Evolutionary conservation across 192 early-diverging fungal species (phyloP).

Genomic region (Linnemannia exigua): DNA sequence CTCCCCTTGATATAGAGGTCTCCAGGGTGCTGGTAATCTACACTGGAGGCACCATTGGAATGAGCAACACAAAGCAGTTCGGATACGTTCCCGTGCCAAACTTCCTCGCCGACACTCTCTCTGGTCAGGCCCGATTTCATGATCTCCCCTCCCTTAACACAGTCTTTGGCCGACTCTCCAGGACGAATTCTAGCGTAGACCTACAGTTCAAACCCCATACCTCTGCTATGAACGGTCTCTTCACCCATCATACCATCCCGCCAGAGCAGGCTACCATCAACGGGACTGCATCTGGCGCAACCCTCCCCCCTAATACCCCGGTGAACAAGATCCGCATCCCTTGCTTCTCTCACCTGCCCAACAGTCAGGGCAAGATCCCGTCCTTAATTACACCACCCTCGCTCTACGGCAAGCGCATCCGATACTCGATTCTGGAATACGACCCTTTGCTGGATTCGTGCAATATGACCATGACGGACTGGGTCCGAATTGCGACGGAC

Average conservation of each 20-base stretch:
- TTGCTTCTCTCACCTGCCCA: conserved; percentile 52
- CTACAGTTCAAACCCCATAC: conserved; percentile 28
- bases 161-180: conserved; percentile 52
- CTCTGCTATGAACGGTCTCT: conserved; percentile 40
- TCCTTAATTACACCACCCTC: conserved; percentile 88
- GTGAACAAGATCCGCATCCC: conserved; percentile 46
- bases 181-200: conserved; percentile 36
- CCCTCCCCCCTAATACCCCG: conserved; percentile 35
- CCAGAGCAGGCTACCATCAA: conserved; percentile 44
- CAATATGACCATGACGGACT: conserved; percentile 94
- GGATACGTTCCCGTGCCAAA: conserved; percentile 86
- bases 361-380: conserved; percentile 62
- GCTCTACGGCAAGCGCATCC: conserved; percentile 91
- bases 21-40: conserved; percentile 92
- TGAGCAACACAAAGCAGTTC: conserved; percentile 78
- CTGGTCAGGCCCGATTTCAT: conserved; percentile 86
- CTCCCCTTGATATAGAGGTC: conserved; percentile 63
- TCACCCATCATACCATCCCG: conserved; percentile 41
- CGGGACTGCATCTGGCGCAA: conserved; percentile 39
- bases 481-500: conserved; percentile 96
- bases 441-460: conserved; percentile 95
- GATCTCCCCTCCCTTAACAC: conserved; percentile 65
- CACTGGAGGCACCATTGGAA: conserved; percentile 96
- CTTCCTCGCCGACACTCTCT: conserved; percentile 84
- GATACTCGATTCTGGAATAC: conserved; percentile 97